These are phyloP conservation scores for Parasarocladium wereldwijsianum DNA, from an alignment of 2,329 filamentous ascomycete species.

Conservation along the genomic window DNA sequence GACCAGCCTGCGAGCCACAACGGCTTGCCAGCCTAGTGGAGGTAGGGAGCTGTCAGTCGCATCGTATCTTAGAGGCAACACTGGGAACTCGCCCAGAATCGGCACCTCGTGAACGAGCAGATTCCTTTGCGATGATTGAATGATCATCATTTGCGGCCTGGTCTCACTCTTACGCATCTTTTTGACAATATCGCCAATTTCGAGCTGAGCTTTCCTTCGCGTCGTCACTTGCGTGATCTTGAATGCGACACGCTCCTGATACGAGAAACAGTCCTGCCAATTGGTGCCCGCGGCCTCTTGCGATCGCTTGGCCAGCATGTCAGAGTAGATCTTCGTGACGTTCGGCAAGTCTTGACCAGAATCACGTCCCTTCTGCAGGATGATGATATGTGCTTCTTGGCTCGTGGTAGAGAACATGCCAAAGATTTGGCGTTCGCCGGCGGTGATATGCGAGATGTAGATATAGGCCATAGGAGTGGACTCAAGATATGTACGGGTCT, in stretches of 20 bases:
- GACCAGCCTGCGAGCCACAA: slow-evolving; percentile 73
- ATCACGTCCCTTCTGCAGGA: slow-evolving; percentile 73
- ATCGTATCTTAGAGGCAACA: slow-evolving; percentile 69
- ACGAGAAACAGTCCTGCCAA: slow-evolving; percentile 71
- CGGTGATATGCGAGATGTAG: slow-evolving; percentile 83
- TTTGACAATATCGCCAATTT: slow-evolving; percentile 77
- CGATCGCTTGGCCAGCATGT: slow-evolving; percentile 52
- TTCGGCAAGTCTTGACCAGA: slow-evolving; percentile 74
- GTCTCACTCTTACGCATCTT: slow-evolving; percentile 78
- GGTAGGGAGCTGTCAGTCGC: slow-evolving; percentile 75
- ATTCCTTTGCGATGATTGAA: slow-evolving; percentile 78
- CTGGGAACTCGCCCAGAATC: slow-evolving; percentile 68
- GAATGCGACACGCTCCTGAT: slow-evolving; percentile 77
- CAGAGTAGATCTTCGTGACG: slow-evolving; percentile 72
- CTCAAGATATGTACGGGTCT: slow-evolving; percentile 57
- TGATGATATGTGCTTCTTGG: slow-evolving; percentile 69
- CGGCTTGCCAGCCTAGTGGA: slow-evolving; percentile 84
- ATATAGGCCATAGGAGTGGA: slow-evolving; percentile 66
- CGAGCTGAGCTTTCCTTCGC: slow-evolving; percentile 73
- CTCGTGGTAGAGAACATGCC: slow-evolving; percentile 77
- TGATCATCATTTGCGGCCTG: slow-evolving; percentile 66
- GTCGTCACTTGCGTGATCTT: slow-evolving; percentile 80
- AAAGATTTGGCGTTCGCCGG: slow-evolving; percentile 85
- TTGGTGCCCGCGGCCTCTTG: slow-evolving; percentile 53
- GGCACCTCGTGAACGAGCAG: slow-evolving; percentile 76